Base-by-base conservation (phyloP, 495 filamentous ascomycete species). In the Aspergillus nidulans region DNA sequence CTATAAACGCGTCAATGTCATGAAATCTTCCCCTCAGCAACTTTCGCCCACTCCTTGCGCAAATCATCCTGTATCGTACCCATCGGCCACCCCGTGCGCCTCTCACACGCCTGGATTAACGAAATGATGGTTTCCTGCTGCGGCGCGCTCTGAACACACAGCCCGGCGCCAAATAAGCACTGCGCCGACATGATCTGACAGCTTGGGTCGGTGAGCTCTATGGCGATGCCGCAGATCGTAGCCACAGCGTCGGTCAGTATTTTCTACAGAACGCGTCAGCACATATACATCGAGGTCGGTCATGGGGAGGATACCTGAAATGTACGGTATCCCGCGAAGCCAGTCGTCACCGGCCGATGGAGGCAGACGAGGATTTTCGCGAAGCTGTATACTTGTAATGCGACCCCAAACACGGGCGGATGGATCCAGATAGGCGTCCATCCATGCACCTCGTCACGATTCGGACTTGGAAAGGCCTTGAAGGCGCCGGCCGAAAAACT, bases 301-400 rank as follows among this genome's bases (percentile, higher is more conserved):
- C 9, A 4, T 28, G 26, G 9, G 9, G 26, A 12, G 15, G 6
- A 12, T 34, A 34, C 30, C 30, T 34, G 30, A 13, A 34, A 34
- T 10, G 30, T 12, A 2, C 30, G 30, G 10, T 34, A 34, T 13
- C 30, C 30, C 30, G 30, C 4, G 15, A 34, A 34, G 4, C 30
- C 30, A 6, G 30, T 34, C 1, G 61, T 58, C 6, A 66, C 61
- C 2, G 68, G 68, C 1, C 66, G 58, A 42, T 70, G 60, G 26
- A 68, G 49, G 18, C 66, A 57, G 0, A 68, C 65, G 1, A 68
- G 21, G 18, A 68, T 58, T 12, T 64, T 55, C 12, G 68, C 62
- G 26, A 70, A 53, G 30, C 66, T 67, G 21, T 70, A 61, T 1
- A 67, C 26, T 39, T 70, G 68, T 23, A 70, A 45, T 0, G 65